Conservation (phyloP, 2,329 filamentous ascomycete genomes). For the Rhytidhysteron rufulum region DNA sequence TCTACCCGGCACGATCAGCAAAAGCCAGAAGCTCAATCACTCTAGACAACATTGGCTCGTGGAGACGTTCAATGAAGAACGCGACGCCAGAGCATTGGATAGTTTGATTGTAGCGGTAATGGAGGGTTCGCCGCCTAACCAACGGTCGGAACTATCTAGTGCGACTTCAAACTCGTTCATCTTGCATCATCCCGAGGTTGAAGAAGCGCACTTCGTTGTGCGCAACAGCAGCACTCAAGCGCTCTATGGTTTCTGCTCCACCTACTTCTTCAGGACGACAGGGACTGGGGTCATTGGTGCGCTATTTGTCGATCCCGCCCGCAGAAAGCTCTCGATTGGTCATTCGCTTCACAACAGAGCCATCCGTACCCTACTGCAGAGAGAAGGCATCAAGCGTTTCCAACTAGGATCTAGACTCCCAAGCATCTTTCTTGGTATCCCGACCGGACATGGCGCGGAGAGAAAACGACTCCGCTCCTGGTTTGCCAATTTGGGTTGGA, state of each 20-base stretch:
- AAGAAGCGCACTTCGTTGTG: slow-evolving; percentile 86
- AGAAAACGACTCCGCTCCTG: slow-evolving; percentile 64
- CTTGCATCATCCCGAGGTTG: slow-evolving; percentile 64
- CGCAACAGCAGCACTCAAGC: slow-evolving; percentile 89
- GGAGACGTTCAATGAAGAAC: slow-evolving; percentile 76
- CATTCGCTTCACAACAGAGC: slow-evolving; percentile 84
- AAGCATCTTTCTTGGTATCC: slow-evolving; percentile 82
- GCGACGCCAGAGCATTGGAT: slow-evolving; percentile 70
- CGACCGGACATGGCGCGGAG: slow-evolving; percentile 60
- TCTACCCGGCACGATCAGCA: slow-evolving; percentile 70
- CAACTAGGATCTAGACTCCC: slow-evolving; percentile 80
- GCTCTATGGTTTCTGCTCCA: slow-evolving; percentile 87
- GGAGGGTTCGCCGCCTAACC: slow-evolving; percentile 60
- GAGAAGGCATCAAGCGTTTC: slow-evolving; percentile 69
- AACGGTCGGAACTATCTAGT: slow-evolving; percentile 65
- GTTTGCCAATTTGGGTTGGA: slow-evolving; percentile 91
- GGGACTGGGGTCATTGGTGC: slow-evolving; percentile 74
- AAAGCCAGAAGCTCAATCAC: slow-evolving; percentile 81
- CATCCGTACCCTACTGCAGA: slow-evolving; percentile 68
- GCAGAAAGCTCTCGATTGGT: slow-evolving; percentile 85
- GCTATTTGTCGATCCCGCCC: slow-evolving; percentile 82
- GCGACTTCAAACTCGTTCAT: slow-evolving; percentile 74
- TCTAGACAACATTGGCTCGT: slow-evolving; percentile 95
- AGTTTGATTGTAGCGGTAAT: slow-evolving; percentile 69
- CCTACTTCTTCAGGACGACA: slow-evolving; percentile 71